Evolutionary conservation across 805 yeast species (phyloP).

Genomic region (Yarrowia phangngaensis): DNA sequence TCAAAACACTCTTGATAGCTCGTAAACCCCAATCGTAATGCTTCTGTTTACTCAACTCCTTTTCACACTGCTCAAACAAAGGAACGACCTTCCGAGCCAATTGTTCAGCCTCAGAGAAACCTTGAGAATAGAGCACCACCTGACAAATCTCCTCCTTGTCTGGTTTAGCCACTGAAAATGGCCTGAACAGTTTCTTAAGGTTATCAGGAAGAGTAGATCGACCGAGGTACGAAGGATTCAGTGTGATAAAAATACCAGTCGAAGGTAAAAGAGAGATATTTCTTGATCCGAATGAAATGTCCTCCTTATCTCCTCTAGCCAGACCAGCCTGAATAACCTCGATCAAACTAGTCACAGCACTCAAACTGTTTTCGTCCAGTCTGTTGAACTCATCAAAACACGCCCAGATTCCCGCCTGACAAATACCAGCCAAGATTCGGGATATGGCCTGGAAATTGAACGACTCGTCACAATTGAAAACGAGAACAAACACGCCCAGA

Average conservation of each 20-base stretch:
- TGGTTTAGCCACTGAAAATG: constrained; percentile 69
- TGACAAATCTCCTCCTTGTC: constrained; percentile 66
- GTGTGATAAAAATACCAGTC: constrained; percentile 75
- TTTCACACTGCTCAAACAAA: constrained; percentile 50
- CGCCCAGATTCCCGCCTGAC: constrained; percentile 87
- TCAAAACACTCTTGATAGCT: constrained; percentile 65
- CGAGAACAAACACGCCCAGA: constrained; percentile 75
- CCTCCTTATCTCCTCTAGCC: neutral
- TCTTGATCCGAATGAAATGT: constrained; percentile 3
- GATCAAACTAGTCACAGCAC: constrained; percentile 80
- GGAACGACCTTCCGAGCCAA: constrained; percentile 52
- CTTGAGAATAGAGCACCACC: constrained; percentile 68
- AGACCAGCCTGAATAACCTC: constrained; percentile 55
- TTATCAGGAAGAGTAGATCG: constrained; percentile 82
- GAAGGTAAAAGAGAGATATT: constrained; percentile 29
- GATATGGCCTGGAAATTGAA: constrained; percentile 79
- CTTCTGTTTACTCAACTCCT: constrained; percentile 47
- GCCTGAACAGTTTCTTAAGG: constrained; percentile 70
- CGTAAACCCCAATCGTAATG: constrained; percentile 93
- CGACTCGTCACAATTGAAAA: constrained; percentile 86
- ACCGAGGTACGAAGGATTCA: constrained; percentile 88
- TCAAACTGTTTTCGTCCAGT: constrained; percentile 61
- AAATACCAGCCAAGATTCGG: constrained; percentile 70
- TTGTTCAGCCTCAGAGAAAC: constrained; percentile 50
- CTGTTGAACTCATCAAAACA: constrained; percentile 95